Conservation (phyloP, 2,329 filamentous ascomycete species). For the Elsinoe ampelina region DNA sequence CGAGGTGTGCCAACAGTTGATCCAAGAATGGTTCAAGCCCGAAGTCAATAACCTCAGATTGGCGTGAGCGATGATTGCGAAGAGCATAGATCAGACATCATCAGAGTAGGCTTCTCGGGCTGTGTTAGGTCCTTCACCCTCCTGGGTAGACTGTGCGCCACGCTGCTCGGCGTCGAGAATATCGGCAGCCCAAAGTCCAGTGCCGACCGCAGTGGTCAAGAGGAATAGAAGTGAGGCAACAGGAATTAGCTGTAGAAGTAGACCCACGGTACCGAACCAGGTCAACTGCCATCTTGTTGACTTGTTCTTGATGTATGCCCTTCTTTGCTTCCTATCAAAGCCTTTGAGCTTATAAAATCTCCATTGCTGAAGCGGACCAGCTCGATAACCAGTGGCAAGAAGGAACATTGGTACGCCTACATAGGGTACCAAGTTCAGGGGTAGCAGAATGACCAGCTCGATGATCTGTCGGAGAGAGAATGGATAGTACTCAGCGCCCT, state of each 20-base stretch:
- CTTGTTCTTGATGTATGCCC: constrained; percentile 54
- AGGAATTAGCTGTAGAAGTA: constrained; percentile 79
- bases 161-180: constrained; percentile 50
- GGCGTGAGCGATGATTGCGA: constrained; percentile 14
- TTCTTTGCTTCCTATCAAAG: constrained; percentile 63
- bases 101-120: constrained; percentile 24
- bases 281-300: constrained; percentile 71
- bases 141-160: constrained; percentile 14
- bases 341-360: constrained; percentile 77
- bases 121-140: constrained; percentile 14
- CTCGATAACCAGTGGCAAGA: constrained; percentile 73
- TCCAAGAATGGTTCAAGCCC: constrained; percentile 41
- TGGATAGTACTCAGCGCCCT: constrained; percentile 68
- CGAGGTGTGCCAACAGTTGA: constrained; percentile 37
- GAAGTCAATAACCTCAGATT: constrained; percentile 23
- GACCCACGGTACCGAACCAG: constrained; percentile 82
- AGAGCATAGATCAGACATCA: constrained; percentile 19
- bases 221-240: constrained; percentile 90
- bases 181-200: constrained; percentile 75
- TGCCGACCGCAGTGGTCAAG: constrained; percentile 74
- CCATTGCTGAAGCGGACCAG: constrained; percentile 84
- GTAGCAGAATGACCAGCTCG: constrained; percentile 58
- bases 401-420: constrained; percentile 80
- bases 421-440: constrained; percentile 79
- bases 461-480: constrained; percentile 86